Percentiles rank a stretch among this genome's conserved stretches.
These are phyloP conservation scores for Heliocybe sulcata DNA, from an alignment of 1,284 basidiomycete species.

Conservation along the genomic window DNA sequence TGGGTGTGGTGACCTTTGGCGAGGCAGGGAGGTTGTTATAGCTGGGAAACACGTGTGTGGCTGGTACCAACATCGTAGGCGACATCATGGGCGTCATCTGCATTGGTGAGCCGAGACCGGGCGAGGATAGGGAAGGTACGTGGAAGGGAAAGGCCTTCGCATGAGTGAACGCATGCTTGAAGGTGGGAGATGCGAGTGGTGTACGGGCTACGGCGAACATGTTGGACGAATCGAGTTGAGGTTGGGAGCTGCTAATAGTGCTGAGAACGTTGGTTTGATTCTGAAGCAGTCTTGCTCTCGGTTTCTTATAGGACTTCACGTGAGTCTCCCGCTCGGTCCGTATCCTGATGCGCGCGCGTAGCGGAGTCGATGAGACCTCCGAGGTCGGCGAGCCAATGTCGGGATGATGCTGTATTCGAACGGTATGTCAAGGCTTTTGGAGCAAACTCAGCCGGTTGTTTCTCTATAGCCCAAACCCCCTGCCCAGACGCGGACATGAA, in stretches of 20 bases:
- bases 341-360: background rate
- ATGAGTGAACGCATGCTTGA: background rate
- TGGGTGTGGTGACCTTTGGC: background rate
- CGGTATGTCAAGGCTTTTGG: no score
- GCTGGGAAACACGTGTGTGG: background rate
- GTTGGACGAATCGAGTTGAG: background rate
- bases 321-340: background rate
- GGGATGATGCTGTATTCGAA: background rate
- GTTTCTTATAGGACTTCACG: background rate
- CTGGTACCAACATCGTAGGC: background rate
- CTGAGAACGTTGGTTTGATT: background rate
- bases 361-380: background rate
- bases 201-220: background rate
- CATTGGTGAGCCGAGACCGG: background rate
- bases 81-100: background rate
- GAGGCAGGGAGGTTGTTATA: background rate
- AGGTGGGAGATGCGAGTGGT: background rate
- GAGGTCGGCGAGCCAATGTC: background rate
- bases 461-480: no score
- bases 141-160: constrained; percentile 1
- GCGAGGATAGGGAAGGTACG: background rate
- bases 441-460: no score
- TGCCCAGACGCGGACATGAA: no score
- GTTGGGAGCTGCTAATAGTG: background rate
- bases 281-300: background rate